Base-by-base conservation (phyloP, 768 basidiomycete genomes). In the Russula lepida region DNA sequence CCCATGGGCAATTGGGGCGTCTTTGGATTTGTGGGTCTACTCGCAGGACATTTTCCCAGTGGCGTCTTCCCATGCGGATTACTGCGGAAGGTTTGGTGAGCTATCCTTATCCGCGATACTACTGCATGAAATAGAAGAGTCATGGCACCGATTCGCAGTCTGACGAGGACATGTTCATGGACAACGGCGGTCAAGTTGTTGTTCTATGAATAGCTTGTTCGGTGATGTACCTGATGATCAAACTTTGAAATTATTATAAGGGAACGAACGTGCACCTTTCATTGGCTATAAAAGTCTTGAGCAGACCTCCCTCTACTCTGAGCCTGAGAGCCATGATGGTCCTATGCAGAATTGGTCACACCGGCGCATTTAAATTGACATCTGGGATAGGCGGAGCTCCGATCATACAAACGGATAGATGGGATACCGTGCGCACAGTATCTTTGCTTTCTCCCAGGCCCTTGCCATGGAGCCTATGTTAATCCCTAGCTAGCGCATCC, bases 251-350 rank as follows among this genome's bases (percentile, higher is more conserved):
- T 8, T 32, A 2, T 6, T 7, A 19, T 5, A 15, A 39, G 13
- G 17, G 15, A 56, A 17, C 12, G 9, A 25, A 21, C 15, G 25
- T 3, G 11, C 13, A 12, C 32, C 32, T 33, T 12, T 33, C 32
- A 21, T 33, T 48, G 84, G 82, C 19, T 81, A 85, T 66, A 3
- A 12, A 35, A 35, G 35, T 15, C 35, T 35, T 35, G 35, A 13
- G 35, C 13, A 9, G 35, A 15, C 83, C 84, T 3, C 83, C 85
- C 3, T 88, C 3, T 88, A 81, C 68, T 84, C 83, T 27, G 86
- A 86, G 0, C 68, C 78, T n/a, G n/a, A n/a, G n/a, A n/a, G n/a
- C 58, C 84, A 77, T 63, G 83, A 85, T 62, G 83, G 83, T 78
- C 21, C 12, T 25, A 23, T 48, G 53, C 17, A 11, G 27, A 8